phyloP scores from a whole-genome alignment of 176 grass and related monocot species.

The Leersia perrieri region DNA sequence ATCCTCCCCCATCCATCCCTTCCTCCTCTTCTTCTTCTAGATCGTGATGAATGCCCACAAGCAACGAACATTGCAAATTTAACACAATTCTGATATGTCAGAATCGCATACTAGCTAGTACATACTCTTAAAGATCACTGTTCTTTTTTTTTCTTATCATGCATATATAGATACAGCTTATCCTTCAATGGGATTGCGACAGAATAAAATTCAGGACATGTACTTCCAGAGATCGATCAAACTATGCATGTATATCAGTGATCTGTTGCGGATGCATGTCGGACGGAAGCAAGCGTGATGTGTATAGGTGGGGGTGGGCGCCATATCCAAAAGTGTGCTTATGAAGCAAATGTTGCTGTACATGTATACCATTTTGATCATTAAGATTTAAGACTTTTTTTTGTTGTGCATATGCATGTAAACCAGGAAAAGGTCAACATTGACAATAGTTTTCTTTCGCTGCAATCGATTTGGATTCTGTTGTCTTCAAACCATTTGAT shows the following conservation, averaged over 20 bases:
- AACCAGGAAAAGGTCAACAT: too few species aligned
- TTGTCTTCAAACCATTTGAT: too few species aligned
- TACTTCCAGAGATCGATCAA: not conserved
- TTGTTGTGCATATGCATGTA: too few species aligned
- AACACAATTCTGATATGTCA: not conserved
- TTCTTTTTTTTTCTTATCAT: not conserved
- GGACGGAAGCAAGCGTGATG: too few species aligned
- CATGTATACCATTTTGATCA: too few species aligned
- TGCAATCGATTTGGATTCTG: too few species aligned
- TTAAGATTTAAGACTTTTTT: too few species aligned
- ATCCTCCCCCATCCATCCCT: slow-evolving; percentile 28
- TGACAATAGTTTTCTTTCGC: too few species aligned
- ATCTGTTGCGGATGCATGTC: not conserved
- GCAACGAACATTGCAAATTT: not conserved
- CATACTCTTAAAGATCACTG: not conserved
- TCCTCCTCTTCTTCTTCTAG: not conserved
- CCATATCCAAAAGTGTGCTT: too few species aligned
- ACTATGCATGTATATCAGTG: not conserved
- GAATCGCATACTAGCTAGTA: not conserved
- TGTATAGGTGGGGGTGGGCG: too few species aligned
- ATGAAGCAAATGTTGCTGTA: too few species aligned
- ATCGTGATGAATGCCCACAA: not conserved
- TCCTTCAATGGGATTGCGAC: not conserved
- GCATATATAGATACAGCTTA: not conserved
- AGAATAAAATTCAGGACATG: not conserved